phyloP scores from a whole-genome alignment of 495 filamentous ascomycete species.

The Aeminium ludgeri region DNA sequence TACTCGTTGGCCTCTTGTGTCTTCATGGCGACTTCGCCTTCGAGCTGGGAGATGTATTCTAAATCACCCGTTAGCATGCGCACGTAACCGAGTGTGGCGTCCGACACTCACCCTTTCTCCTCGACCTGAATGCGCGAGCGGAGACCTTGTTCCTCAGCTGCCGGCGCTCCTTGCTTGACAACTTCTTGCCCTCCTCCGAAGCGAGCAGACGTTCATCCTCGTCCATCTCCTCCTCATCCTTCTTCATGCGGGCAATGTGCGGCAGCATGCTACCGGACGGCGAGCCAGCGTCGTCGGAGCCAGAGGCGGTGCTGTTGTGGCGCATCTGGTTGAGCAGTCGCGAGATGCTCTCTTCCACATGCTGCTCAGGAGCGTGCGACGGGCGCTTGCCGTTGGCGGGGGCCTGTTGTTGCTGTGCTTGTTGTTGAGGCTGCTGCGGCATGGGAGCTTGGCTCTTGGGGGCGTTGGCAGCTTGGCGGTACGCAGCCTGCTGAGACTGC shows the following conservation, averaged over 20 bases:
- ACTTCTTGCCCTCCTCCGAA: constrained; percentile 93
- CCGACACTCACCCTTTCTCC: constrained; percentile 68
- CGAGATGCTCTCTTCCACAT: constrained; percentile 72
- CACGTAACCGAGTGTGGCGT: neutral
- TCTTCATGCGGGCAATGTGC: constrained; percentile 44
- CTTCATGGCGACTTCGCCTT: constrained; percentile 60
- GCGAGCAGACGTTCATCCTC: constrained; percentile 86
- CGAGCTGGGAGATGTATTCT: constrained; percentile 95
- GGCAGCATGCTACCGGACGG: constrained; percentile 35
- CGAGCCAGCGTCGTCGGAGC: constrained; percentile 33
- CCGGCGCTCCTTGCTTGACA: constrained; percentile 82
- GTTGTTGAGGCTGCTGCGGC: neutral
- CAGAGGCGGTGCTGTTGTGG: constrained; percentile 38
- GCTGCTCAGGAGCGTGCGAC: constrained; percentile 40
- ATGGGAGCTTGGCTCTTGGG: neutral
- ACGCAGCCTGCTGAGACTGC: constrained; percentile 41
- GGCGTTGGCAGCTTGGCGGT: constrained; percentile 19
- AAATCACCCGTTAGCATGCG: constrained; percentile 30
- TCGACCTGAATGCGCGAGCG: constrained; percentile 82
- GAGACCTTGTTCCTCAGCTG: constrained; percentile 97
- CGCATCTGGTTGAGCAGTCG: constrained; percentile 73
- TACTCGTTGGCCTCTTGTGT: constrained; percentile 57
- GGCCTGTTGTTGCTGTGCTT: constrained; percentile 6
- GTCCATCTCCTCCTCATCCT: constrained; percentile 97
- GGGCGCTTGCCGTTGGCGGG: constrained; percentile 26